Conservation (phyloP, 2,329 filamentous ascomycete genomes). For the Ophiocordyceps robertsii region DNA sequence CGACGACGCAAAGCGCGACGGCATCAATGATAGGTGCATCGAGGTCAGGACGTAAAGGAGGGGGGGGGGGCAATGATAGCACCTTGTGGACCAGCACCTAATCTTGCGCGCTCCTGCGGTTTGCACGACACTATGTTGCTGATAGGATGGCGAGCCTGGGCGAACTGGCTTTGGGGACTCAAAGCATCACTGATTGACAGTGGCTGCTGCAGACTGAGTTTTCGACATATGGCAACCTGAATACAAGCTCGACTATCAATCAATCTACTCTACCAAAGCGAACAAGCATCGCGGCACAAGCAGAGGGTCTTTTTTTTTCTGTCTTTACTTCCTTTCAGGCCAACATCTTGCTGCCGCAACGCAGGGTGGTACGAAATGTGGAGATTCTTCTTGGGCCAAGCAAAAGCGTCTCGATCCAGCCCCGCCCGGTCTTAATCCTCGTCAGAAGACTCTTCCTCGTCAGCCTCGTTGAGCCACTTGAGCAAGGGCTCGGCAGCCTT, state of each 20-base stretch:
- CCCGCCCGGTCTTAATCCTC: conserved; percentile 30
- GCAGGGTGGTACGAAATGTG: not conserved
- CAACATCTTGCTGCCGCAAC: not conserved
- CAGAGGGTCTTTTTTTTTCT: not conserved
- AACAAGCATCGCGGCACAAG: conserved; percentile 1
- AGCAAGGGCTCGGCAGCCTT: conserved; percentile 91
- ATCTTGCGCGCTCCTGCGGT: no score
- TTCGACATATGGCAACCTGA: conserved; percentile 6
- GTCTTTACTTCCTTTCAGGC: not conserved
- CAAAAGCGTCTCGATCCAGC: not conserved
- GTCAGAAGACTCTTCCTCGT: conserved; percentile 54
- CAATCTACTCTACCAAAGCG: conserved; percentile 4
- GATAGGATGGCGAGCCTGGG: no score
- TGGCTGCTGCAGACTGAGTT: conserved; percentile 6
- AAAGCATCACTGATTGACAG: no score
- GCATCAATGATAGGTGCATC: not conserved
- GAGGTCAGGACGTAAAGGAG: conserved; percentile 1
- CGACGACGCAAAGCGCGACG: not conserved
- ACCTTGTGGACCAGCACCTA: not conserved
- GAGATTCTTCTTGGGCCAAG: not conserved
- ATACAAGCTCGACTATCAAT: conserved; percentile 6
- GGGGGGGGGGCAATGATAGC: not conserved
- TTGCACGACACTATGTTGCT: no score
- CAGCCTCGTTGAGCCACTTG: conserved; percentile 81
- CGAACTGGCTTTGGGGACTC: no score